Percentiles rank a stretch among this genome's conserved stretches.
phyloP scores from a whole-genome alignment of 2,329 filamentous ascomycete genomes.

The Acarospora socialis region DNA sequence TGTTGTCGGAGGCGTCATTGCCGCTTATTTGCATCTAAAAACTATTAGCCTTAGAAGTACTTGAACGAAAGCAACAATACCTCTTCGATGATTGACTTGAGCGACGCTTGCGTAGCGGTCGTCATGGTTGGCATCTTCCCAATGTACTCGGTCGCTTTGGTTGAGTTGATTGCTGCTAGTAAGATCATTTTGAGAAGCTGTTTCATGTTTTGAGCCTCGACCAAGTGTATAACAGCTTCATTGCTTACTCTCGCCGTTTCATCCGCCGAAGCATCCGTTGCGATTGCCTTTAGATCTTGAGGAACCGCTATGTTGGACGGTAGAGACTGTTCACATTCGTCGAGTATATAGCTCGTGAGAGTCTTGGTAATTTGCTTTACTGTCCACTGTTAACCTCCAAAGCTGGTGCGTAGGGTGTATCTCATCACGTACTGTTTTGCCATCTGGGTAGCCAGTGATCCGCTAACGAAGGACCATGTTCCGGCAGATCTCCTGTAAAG shows the following conservation, averaged over 20 bases:
- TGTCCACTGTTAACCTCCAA: neutral
- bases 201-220: constrained; percentile 25
- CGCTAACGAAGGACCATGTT: constrained; percentile 24
- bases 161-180: constrained; percentile 46
- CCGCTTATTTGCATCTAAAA: constrained; percentile 1
- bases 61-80: neutral
- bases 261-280: constrained; percentile 6
- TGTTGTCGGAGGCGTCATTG: neutral
- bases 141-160: constrained; percentile 42
- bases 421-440: constrained; percentile 35
- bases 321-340: constrained; percentile 29
- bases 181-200: constrained; percentile 50
- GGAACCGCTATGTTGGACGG: constrained; percentile 28
- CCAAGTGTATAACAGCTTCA: constrained; percentile 3
- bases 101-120: constrained; percentile 28
- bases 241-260: constrained; percentile 1
- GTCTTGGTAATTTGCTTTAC: constrained; percentile 26
- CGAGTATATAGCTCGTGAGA: constrained; percentile 30
- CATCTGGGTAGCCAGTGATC: constrained; percentile 35
- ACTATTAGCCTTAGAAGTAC: neutral
- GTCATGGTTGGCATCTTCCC: constrained; percentile 30
- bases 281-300: constrained; percentile 24
- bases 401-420: too few species aligned
- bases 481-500: constrained; percentile 33
- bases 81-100: constrained; percentile 29